Evolutionary conservation across 331 rosid genomes (phyloP), one percentile per base, ranked within the genome.

Genomic region (Cucumis variabilis): DNA sequence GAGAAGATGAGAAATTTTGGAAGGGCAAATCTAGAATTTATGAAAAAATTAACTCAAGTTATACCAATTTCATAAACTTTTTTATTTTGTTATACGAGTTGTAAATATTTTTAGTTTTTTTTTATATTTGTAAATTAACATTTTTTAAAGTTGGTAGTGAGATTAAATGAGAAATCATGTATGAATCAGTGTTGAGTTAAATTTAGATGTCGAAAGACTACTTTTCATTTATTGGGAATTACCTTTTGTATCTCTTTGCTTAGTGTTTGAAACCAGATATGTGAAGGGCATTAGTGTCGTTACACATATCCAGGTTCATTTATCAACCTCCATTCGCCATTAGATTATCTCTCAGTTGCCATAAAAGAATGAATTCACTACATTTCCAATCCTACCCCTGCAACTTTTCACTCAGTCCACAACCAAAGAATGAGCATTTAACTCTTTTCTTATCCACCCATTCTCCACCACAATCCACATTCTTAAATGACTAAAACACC

Each of bases 381-480:
- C 28, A 27, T 53, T 80, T 58, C 58, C 85, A 55, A 58, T 81
- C 25, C 50, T 58, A 58, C 13, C 69, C 69, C 51, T 24, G 3
- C 4, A 77, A 14, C n/a, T 8, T 33, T 50, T 50, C 83, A 1
- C 13, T 77, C 16, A 77, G 12, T 44, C 66, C 50, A n/a, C 25
- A 9, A 28, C 2, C 2, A 10, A 80, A 53, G 0, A 28, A 53
- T 44, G 85, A 8, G 69, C 2, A 19, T 55, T 27, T 1, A 11
- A 55, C 70, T 58, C 51, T 27, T 55, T 80, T 81, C 51, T 4
- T 0, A 19, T 55, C 50, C 11, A 55, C 51, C 70, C 69, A 81
- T 58, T 30, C 85, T 81, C 85, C 50, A 58, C 85, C 85, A 81
- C 85, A 81, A 81, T 58, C 28, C 48, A 19, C 28, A 60, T 28